Evolutionary conservation across 345 rosid genomes (phyloP), one percentile per base, ranked within the genome.

Genomic region (Gossypium sturtianum): DNA sequence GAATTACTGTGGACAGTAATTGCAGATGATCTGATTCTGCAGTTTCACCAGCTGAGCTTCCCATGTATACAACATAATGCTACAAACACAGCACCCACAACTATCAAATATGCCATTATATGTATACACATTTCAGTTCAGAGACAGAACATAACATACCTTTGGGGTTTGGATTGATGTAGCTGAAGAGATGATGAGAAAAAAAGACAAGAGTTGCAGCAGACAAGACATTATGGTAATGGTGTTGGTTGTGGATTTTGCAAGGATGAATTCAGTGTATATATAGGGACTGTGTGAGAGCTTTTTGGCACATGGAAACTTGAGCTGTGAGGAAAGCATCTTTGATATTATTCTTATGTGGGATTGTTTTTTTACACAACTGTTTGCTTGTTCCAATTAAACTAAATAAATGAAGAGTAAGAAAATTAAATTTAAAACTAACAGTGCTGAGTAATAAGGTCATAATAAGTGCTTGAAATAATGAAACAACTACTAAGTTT

Each of bases 51-150:
- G 66, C 74, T 66, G 82, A 80, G 72, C 89, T 84, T 80, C 94
- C 94, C 94, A 90, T 90, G 29, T 90, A 90, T 15, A 90, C 92
- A 57, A 90, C 84, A 82, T 90, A 86, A 51, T 61, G 82, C 91
- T 90, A 89, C 58, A 74, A 16, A 6, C 10, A 2, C 19, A 68
- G n/a, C 4, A 15, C 0, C 12, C 10, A 22, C 9, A 34, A 9
- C 41, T 34, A 5, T 34, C 41, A 34, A 34, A 34, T 34, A 34
- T 34, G 41, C 0, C 41, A 5, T 34, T 34, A 34, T 5, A 34
- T 34, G 7, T 34, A 34, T 5, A 34, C 7, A 5, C 41, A 34
- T 4, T 34, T 34, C 41, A 34, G 41, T 34, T 0, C 69, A 20
- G 34, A 44, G 70, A 66, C 71, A 22, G 16, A 34, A 34, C 1